phyloP scores from a whole-genome alignment of 2,329 filamentous ascomycete genomes.

The Ceratocystis lukuohia region DNA sequence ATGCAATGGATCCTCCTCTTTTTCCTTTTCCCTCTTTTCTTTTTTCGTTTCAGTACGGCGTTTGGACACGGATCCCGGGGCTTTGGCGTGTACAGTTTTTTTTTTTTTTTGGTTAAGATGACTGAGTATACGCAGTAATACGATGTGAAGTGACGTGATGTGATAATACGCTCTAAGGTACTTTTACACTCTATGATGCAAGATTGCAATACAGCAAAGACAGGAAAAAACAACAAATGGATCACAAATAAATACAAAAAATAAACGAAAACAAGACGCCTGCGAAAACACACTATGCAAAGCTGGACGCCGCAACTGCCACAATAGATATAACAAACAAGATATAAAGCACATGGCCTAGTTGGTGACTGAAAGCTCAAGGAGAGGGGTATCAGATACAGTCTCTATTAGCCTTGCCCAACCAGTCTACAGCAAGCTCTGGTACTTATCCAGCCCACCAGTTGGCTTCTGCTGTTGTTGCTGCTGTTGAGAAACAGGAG shows the following conservation, averaged over 20 bases:
- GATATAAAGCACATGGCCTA: not conserved
- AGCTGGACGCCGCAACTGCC: not conserved
- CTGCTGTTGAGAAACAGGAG: constrained; percentile 24
- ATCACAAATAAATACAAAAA: not conserved
- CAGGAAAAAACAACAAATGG: not conserved
- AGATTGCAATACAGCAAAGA: not conserved
- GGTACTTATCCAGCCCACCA: constrained; percentile 52
- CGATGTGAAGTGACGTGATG: not conserved
- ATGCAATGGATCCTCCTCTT: not conserved
- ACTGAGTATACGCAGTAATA: no score
- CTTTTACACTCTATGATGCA: constrained; percentile 1
- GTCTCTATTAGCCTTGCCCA: not conserved
- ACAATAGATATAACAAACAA: not conserved
- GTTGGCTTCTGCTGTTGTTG: constrained; percentile 27
- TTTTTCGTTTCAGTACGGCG: not conserved
- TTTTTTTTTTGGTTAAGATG: not conserved
- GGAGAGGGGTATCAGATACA: not conserved
- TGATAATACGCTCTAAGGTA: constrained; percentile 7
- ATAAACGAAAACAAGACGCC: not conserved
- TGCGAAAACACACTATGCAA: not conserved
- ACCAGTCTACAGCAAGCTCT: constrained; percentile 44
- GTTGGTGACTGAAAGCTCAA: no score
- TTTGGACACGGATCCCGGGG: not conserved
- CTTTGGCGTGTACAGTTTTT: not conserved
- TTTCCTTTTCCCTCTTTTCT: not conserved